Evolutionary conservation across 345 rosid species (phyloP).

Genomic region (Boechera retrofracta): DNA sequence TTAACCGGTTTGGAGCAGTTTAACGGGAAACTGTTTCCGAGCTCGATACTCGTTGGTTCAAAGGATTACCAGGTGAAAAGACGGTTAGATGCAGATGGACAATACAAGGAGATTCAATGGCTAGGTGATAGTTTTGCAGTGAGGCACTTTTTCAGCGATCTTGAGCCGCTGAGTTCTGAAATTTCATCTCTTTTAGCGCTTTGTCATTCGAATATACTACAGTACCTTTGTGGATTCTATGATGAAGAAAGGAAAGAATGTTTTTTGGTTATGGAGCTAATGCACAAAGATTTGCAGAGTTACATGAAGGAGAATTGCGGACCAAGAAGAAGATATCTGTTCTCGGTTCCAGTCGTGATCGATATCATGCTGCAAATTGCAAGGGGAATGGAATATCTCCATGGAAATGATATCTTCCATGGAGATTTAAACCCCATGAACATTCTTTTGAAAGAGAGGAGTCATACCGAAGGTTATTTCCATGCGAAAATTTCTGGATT

Average conservation of each 20-base stretch:
- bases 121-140: constrained; percentile 67
- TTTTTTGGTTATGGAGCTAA: constrained; percentile 73
- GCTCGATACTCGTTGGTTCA: constrained; percentile 62
- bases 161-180: constrained; percentile 59
- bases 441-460: constrained; percentile 70
- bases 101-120: constrained; percentile 90
- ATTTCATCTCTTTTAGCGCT: constrained; percentile 66
- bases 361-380: constrained; percentile 91
- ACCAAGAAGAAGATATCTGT: constrained; percentile 57
- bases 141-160: constrained; percentile 66
- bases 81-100: constrained; percentile 58
- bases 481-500: constrained; percentile 74
- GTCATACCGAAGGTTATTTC: constrained; percentile 68
- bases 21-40: constrained; percentile 61
- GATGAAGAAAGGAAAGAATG: constrained; percentile 81
- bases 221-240: constrained; percentile 69
- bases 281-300: constrained; percentile 68
- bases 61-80: constrained; percentile 72
- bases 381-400: constrained; percentile 91
- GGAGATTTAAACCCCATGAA: constrained; percentile 78
- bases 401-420: constrained; percentile 58
- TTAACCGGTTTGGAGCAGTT: constrained; percentile 49
- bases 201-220: constrained; percentile 81
- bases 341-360: constrained; percentile 63
- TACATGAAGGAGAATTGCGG: constrained; percentile 76